Base-by-base conservation (phyloP, 2,329 filamentous ascomycete genomes). In the Cercospora sp. region DNA sequence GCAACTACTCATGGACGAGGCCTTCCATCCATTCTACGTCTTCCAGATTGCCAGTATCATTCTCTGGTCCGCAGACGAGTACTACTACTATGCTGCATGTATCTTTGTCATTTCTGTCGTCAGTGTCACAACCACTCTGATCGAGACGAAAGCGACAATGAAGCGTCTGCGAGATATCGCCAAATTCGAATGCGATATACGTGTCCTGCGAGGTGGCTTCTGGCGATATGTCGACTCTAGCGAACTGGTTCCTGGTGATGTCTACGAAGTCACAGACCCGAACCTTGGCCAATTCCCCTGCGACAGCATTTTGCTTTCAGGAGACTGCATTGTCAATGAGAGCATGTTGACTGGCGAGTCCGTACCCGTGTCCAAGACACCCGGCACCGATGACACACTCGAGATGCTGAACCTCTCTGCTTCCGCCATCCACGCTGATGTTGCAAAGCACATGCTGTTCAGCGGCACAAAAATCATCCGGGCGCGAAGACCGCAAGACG, bases 321-420 rank as follows among this genome's bases (percentile, higher is more conserved):
- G 95, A 48, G 96, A 99, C 80, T 97, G 94, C 76, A 98, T 99
- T 70, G 94, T 99, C 72, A 99, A 99, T 76, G 95, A 99, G 81
- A 98, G 95, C 81, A 99, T 99, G 95, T 87, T 99, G 40, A 99
- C 95, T 45, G 88, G 94, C 67, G 95, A 99, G 83, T 98, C 95
- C 48, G 94, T 99, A 4, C 96, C 95, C 2, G 94, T 99, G 1
- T 97, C 94, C 2, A 99, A 99, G 80, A 85, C 89, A 1, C 94
- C 95, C 1, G 89, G 93, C 3, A 93, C 88, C 1, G 90, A 97
- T 76, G 89, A 94, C 69, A 89, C 91, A 1, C 83, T 99, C n/a
- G 84, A 85, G 26, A 82, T 87, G 59, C 86, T 99, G 74, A 89
- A 97, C 73, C 83, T 97, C 13, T 89, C 88, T 64, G 91, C 94